These are phyloP conservation scores for Fusarium metavorans DNA, from an alignment of 2,329 filamentous ascomycete species.

Conservation along the genomic window DNA sequence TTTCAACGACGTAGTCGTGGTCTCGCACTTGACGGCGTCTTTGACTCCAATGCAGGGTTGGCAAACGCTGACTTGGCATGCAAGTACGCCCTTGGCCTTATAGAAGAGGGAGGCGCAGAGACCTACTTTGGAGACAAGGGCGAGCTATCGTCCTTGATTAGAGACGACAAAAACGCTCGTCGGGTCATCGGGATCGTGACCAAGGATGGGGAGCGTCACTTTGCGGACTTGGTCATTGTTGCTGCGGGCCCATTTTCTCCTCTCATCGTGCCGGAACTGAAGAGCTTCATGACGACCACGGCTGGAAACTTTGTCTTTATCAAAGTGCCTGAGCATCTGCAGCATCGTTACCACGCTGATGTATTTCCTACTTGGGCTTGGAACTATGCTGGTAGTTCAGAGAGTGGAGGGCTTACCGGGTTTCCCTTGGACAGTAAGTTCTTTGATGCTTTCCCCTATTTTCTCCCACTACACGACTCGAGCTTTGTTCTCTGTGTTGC, in stretches of 20 bases:
- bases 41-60: background rate
- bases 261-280: background rate
- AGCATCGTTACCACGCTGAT: background rate
- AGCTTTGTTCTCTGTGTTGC: background rate
- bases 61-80: constrained; percentile 1
- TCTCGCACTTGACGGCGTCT: background rate
- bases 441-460: background rate
- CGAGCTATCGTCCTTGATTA: background rate
- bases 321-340: background rate
- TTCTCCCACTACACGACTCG: background rate
- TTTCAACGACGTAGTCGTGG: background rate
- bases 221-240: constrained; percentile 4
- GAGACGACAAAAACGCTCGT: constrained; percentile 1
- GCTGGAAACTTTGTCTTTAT: background rate
- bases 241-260: background rate
- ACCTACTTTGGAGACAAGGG: background rate
- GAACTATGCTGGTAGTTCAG: background rate
- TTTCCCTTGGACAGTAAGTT: background rate
- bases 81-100: background rate
- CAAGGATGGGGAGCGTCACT: background rate
- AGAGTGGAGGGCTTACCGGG: background rate
- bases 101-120: background rate
- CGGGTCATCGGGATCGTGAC: background rate
- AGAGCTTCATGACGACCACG: background rate
- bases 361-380: background rate